phyloP scores from a whole-genome alignment of 2,329 filamentous ascomycete genomes.

The Dactylellina parvicollis region DNA sequence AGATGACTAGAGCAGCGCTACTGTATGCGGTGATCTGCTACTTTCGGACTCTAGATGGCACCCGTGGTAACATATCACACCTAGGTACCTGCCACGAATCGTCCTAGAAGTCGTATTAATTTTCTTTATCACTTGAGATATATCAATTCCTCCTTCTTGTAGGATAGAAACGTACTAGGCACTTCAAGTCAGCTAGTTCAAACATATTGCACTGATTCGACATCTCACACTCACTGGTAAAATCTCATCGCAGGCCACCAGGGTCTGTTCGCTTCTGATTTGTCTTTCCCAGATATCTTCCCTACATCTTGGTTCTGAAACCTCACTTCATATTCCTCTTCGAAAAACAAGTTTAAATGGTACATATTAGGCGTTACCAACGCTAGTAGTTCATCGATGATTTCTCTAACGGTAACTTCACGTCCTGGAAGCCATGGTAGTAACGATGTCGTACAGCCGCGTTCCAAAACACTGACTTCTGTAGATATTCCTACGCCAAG shows the following conservation, averaged over 20 bases:
- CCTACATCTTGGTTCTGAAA: not conserved
- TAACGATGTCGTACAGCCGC: not conserved
- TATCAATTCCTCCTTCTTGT: too few relatives aligned
- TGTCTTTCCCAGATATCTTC: not conserved
- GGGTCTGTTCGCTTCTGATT: not conserved
- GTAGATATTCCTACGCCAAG: not conserved
- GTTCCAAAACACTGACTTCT: not conserved
- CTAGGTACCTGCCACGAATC: too few relatives aligned
- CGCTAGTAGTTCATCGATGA: not conserved
- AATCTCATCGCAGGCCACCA: conserved; percentile 20
- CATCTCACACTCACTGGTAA: conserved; percentile 27
- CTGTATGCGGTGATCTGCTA: too few relatives aligned
- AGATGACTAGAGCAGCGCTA: too few relatives aligned
- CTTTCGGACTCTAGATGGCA: too few relatives aligned
- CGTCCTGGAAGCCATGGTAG: conserved; percentile 4
- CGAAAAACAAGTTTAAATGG: not conserved
- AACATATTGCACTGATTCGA: too few relatives aligned
- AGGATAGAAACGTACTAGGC: too few relatives aligned
- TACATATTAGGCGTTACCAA: not conserved
- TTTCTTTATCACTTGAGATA: too few relatives aligned
- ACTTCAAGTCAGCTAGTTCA: too few relatives aligned
- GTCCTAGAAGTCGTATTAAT: too few relatives aligned
- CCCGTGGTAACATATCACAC: too few relatives aligned
- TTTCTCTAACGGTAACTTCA: conserved; percentile 3
- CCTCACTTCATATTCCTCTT: conserved; percentile 6